phyloP scores from a whole-genome alignment of 2,329 filamentous ascomycete species.

The Boeremia lycopersici region DNA sequence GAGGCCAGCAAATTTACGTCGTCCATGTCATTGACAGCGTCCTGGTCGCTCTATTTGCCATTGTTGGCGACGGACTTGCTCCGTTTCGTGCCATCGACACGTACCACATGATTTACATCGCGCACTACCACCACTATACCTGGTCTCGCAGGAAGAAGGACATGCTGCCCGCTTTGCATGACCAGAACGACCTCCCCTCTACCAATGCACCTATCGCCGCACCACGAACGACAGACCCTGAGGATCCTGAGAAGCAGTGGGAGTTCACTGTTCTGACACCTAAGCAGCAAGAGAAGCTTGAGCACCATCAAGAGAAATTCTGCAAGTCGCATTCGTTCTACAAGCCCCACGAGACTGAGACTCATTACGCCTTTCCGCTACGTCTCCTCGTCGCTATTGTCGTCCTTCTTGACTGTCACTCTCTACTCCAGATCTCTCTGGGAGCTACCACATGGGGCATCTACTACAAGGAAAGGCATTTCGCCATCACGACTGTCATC shows the following conservation, averaged over 20 bases:
- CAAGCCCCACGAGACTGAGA: constrained; percentile 84
- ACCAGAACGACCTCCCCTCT: constrained; percentile 71
- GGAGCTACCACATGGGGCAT: constrained; percentile 82
- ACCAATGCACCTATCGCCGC: constrained; percentile 52
- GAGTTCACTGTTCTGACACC: constrained; percentile 67
- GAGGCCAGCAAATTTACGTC: constrained; percentile 68
- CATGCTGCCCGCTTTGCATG: constrained; percentile 65
- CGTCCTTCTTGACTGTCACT: constrained; percentile 79
- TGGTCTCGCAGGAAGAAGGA: constrained; percentile 69
- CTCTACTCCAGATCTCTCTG: constrained; percentile 77
- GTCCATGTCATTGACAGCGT: constrained; percentile 62
- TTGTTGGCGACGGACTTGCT: constrained; percentile 66
- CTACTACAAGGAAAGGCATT: constrained; percentile 69
- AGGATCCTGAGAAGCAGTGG: constrained; percentile 45
- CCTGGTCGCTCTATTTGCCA: constrained; percentile 67
- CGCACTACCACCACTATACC: constrained; percentile 71
- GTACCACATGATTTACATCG: constrained; percentile 85
- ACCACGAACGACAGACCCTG: constrained; percentile 44
- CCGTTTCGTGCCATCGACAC: constrained; percentile 81
- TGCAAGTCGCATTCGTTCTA: constrained; percentile 86
- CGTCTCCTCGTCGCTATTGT: constrained; percentile 76
- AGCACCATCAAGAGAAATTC: constrained; percentile 80
- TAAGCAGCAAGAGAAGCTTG: constrained; percentile 70
- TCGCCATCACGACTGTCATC: constrained; percentile 79
- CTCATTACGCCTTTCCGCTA: constrained; percentile 79